A percentile compares a stretch with the other conserved stretches of the same genome.
Conservation (phyloP, 2,329 filamentous ascomycete genomes). For the Penicillium brasilianum region DNA sequence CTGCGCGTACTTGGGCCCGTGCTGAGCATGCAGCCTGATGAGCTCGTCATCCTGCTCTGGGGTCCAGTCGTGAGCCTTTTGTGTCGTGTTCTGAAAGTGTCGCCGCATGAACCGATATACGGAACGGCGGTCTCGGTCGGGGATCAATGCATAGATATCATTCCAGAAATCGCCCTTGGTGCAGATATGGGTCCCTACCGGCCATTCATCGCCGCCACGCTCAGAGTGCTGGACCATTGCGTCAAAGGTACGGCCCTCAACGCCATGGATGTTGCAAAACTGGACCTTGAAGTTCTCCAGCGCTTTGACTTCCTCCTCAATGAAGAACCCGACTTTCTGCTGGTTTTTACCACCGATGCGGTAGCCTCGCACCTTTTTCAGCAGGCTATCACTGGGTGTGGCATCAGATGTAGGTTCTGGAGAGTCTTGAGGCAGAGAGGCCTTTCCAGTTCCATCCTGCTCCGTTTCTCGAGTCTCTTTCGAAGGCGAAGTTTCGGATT, state of each 20-base stretch:
- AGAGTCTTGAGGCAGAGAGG: neutral
- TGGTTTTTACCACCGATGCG: constrained; percentile 23
- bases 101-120: constrained; percentile 50
- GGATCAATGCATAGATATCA: constrained; percentile 41
- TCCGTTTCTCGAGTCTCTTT: constrained; percentile 2
- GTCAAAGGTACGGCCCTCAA: constrained; percentile 35
- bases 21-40: constrained; percentile 33
- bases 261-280: constrained; percentile 39
- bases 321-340: constrained; percentile 38
- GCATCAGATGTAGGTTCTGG: neutral
- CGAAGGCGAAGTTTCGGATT: neutral
- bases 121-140: constrained; percentile 44
- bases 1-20: constrained; percentile 44
- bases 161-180: constrained; percentile 45
- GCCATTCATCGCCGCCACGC: constrained; percentile 32
- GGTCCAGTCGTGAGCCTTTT: constrained; percentile 48
- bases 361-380: constrained; percentile 14
- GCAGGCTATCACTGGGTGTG: neutral
- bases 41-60: constrained; percentile 49
- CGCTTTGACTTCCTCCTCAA: constrained; percentile 35
- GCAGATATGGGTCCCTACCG: constrained; percentile 27
- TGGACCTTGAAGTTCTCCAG: constrained; percentile 41
- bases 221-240: constrained; percentile 42
- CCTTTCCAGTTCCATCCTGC: neutral
- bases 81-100: constrained; percentile 46